Evolutionary conservation across 306 rosid species (phyloP).

Genomic region (Begonia fuchsioides): DNA sequence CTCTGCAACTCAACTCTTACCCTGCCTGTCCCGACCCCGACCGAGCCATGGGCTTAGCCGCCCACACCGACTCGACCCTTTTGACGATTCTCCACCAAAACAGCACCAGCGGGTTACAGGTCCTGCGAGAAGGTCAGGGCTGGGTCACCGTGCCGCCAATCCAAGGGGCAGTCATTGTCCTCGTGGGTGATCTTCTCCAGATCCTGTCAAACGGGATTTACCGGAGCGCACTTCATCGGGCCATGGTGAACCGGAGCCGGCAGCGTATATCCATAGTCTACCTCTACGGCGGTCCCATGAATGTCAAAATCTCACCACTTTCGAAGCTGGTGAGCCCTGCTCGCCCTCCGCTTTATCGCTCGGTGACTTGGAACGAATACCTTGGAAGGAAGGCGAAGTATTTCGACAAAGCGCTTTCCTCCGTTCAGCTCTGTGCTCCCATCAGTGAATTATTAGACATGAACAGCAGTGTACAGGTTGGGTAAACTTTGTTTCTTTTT

Average conservation of each 20-base stretch:
- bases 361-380: slow-evolving; percentile 84
- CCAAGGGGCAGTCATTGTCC: slow-evolving; percentile 26
- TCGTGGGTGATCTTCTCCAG: slow-evolving; percentile 60
- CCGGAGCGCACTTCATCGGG: slow-evolving; percentile 63
- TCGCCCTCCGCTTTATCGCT: slow-evolving; percentile 45
- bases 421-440: slow-evolving; percentile 30
- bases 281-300: slow-evolving; percentile 45
- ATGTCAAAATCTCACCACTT: slow-evolving; percentile 53
- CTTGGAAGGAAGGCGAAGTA: slow-evolving; percentile 69
- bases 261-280: slow-evolving; percentile 54
- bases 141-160: slow-evolving; percentile 67
- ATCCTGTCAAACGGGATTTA: slow-evolving; percentile 65
- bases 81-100: slow-evolving; percentile 60
- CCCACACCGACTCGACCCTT: slow-evolving; percentile 80
- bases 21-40: slow-evolving; percentile 87
- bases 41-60: slow-evolving; percentile 90
- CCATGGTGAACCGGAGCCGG: slow-evolving; percentile 48
- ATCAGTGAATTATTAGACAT: slow-evolving; percentile 32
- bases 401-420: slow-evolving; percentile 67
- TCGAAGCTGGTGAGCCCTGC: slow-evolving; percentile 42
- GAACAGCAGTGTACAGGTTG: slow-evolving; percentile 32
- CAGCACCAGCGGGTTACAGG: slow-evolving; percentile 64
- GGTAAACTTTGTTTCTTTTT: slow-evolving; percentile 6
- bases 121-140: slow-evolving; percentile 28
- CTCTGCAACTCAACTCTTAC: slow-evolving; percentile 60